Conservation (phyloP, 108 stramenopile species). For the Pseudonitzschia multiseries region DNA sequence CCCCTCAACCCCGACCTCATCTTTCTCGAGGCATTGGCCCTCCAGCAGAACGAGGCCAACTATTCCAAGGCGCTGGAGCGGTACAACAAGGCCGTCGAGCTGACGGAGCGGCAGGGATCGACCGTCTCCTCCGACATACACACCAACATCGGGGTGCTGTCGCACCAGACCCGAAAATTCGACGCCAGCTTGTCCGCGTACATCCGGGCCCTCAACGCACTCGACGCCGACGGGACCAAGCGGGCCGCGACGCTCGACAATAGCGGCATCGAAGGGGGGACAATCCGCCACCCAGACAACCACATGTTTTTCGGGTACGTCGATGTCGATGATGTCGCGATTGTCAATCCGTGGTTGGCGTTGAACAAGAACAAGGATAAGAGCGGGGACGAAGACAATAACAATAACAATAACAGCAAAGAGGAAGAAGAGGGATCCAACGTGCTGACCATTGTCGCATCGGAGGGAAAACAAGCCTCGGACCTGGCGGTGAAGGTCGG, state of each 20-base stretch:
- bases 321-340: constrained; percentile 7
- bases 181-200: constrained; percentile 69
- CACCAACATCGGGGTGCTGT: constrained; percentile 81
- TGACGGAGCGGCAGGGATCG: constrained; percentile 61
- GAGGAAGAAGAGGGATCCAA: constrained; percentile 19
- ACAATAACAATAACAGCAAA: too few relatives aligned
- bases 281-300: constrained; percentile 63
- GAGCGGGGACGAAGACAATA: constrained; percentile 8
- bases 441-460: not conserved
- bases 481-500: constrained; percentile 27
- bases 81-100: constrained; percentile 74
- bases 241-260: constrained; percentile 37
- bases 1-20: constrained; percentile 77
- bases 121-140: constrained; percentile 58
- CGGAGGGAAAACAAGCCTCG: constrained; percentile 13
- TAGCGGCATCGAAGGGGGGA: constrained; percentile 40
- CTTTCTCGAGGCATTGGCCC: constrained; percentile 74
- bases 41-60: constrained; percentile 77
- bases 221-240: constrained; percentile 39
- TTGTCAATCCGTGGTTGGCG: too few relatives aligned
- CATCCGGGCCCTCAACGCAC: constrained; percentile 53
- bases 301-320: constrained; percentile 67
- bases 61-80: constrained; percentile 64
- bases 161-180: constrained; percentile 77
- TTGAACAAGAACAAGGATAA: not conserved